Evolutionary conservation across 768 basidiomycete species (phyloP).

Genomic region (Trametes elegans): DNA sequence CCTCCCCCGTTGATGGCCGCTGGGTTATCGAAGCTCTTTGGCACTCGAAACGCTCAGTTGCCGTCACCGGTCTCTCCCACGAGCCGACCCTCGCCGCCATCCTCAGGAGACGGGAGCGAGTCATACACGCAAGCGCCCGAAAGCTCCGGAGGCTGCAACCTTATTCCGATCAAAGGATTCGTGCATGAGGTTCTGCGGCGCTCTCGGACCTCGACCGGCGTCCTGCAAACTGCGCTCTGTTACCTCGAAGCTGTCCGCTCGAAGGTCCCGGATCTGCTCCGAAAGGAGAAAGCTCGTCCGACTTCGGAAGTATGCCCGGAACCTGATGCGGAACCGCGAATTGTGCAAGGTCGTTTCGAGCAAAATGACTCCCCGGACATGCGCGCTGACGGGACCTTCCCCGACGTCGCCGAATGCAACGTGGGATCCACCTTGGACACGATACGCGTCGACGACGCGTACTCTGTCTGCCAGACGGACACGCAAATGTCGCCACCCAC

Average conservation of each 20-base stretch:
- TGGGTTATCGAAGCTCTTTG: constrained; percentile 14
- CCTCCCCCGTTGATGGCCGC: constrained; percentile 1
- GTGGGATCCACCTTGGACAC: constrained; percentile 10
- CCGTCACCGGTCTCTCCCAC: constrained; percentile 56
- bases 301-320: constrained; percentile 36
- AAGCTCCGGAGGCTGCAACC: constrained; percentile 20
- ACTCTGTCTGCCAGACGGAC: background rate
- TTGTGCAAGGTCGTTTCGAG: constrained; percentile 7
- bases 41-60: constrained; percentile 40
- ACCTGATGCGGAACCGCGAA: constrained; percentile 2
- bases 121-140: constrained; percentile 24
- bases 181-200: constrained; percentile 88
- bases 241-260: constrained; percentile 82
- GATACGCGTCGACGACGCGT: constrained; percentile 9
- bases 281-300: constrained; percentile 40
- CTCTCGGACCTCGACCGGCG: constrained; percentile 78
- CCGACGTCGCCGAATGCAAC: background rate
- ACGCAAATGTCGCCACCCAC: background rate
- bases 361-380: background rate
- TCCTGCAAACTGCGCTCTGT: constrained; percentile 84
- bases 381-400: background rate
- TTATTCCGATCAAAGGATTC: constrained; percentile 69
- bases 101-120: constrained; percentile 25
- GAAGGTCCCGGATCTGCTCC: constrained; percentile 62
- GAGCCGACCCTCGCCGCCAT: constrained; percentile 33